phyloP scores from a whole-genome alignment of 805 yeast genomes.

The Saturnispora zaruensis region DNA sequence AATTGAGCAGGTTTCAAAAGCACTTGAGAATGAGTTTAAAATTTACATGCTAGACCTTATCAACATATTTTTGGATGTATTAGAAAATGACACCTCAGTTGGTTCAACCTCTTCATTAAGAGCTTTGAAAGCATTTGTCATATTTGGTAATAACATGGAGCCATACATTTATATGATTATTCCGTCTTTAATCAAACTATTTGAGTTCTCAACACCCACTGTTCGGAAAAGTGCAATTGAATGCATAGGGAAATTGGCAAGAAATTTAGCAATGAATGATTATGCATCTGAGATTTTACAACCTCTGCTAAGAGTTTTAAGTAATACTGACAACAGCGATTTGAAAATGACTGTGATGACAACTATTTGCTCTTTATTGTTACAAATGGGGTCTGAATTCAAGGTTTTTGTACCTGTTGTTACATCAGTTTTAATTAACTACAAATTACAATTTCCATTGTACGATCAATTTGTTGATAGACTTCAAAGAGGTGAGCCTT shows the following conservation, averaged over 20 bases:
- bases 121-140: slow-evolving; percentile 74
- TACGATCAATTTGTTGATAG: slow-evolving; percentile 79
- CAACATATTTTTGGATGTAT: slow-evolving; percentile 63
- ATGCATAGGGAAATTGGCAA: slow-evolving; percentile 74
- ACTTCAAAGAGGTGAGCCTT: slow-evolving; percentile 72
- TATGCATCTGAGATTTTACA: slow-evolving; percentile 88
- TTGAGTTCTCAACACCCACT: slow-evolving; percentile 58
- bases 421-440: slow-evolving; percentile 52
- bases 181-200: slow-evolving; percentile 76
- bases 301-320: slow-evolving; percentile 66
- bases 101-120: slow-evolving; percentile 56
- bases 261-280: slow-evolving; percentile 64
- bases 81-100: slow-evolving; percentile 62
- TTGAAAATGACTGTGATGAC: slow-evolving; percentile 60
- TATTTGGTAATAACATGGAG: slow-evolving; percentile 80
- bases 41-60: slow-evolving; percentile 70
- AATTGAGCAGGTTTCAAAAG: slow-evolving; percentile 74
- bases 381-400: slow-evolving; percentile 80
- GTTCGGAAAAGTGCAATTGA: slow-evolving; percentile 70
- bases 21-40: slow-evolving; percentile 89
- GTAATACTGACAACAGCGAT: slow-evolving; percentile 37
- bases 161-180: slow-evolving; percentile 80
- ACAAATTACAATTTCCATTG: slow-evolving; percentile 58
- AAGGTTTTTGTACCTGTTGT: slow-evolving; percentile 80
- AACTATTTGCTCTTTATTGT: slow-evolving; percentile 64